These are phyloP conservation scores for Galerina sulciceps DNA, from an alignment of 768 basidiomycete genomes.

Conservation along the genomic window DNA sequence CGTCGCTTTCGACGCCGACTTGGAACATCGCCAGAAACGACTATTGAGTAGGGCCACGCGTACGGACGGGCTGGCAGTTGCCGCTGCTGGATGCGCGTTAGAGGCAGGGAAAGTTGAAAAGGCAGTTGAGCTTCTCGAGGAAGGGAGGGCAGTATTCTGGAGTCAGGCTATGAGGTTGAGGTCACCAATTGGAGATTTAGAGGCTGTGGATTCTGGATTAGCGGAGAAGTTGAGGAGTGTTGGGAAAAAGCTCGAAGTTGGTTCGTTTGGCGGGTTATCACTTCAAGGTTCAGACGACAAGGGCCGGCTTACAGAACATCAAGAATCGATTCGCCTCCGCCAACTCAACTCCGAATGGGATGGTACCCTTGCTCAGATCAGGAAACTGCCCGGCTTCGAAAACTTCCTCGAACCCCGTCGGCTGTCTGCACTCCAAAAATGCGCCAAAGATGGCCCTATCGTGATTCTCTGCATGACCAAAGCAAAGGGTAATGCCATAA, in stretches of 20 bases:
- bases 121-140: constrained; percentile 14
- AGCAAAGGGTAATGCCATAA: constrained; percentile 2
- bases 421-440: not conserved
- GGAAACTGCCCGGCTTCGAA: constrained; percentile 10
- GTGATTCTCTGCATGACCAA: constrained; percentile 5
- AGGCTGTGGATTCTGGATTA: constrained; percentile 2
- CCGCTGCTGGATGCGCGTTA: constrained; percentile 15
- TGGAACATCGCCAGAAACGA: constrained; percentile 10
- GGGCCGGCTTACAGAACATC: not conserved
- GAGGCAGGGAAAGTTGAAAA: constrained; percentile 2
- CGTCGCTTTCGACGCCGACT: constrained; percentile 10
- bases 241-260: constrained; percentile 8
- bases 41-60: not conserved
- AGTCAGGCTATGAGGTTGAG: constrained; percentile 13
- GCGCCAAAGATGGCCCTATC: constrained; percentile 4
- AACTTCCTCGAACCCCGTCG: constrained; percentile 9
- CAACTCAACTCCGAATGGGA: constrained; percentile 12
- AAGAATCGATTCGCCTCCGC: not conserved
- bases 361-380: not conserved
- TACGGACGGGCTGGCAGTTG: constrained; percentile 14
- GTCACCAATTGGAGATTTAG: constrained; percentile 12
- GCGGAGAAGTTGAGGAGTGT: constrained; percentile 2
- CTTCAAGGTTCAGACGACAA: not conserved
- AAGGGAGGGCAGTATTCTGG: constrained; percentile 17
- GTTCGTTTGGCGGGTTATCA: not conserved